These are phyloP conservation scores for Amanita exitialis DNA, from an alignment of 768 basidiomycete species.

Conservation along the genomic window DNA sequence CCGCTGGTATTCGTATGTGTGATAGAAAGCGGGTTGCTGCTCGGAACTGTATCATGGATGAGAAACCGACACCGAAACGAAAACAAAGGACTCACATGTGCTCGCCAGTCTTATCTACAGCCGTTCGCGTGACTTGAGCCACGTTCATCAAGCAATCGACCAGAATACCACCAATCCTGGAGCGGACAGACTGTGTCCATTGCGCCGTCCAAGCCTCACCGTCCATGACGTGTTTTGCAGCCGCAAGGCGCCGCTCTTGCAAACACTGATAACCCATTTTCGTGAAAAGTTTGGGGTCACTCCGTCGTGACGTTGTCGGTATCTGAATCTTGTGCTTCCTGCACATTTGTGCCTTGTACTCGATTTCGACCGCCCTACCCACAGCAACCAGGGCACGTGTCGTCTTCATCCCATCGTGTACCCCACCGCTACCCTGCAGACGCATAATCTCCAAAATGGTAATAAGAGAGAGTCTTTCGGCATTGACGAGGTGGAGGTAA, in stretches of 20 bases:
- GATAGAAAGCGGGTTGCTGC: constrained; percentile 82
- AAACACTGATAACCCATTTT: constrained; percentile 50
- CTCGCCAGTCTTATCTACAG: constrained; percentile 46
- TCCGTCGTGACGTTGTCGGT: constrained; percentile 20
- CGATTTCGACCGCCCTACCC: constrained; percentile 80
- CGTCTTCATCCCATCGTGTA: constrained; percentile 84
- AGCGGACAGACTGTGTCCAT: constrained; percentile 74
- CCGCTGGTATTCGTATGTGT: constrained; percentile 88
- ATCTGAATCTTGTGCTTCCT: constrained; percentile 49
- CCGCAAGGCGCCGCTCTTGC: constrained; percentile 54
- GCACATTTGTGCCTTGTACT: constrained; percentile 82
- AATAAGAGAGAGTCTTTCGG: constrained; percentile 77
- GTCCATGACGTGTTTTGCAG: constrained; percentile 53
- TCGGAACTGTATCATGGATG: constrained; percentile 40
- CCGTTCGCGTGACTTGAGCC: constrained; percentile 62
- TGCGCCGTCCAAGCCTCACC: constrained; percentile 66
- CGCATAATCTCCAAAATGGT: constrained; percentile 88
- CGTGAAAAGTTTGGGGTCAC: constrained; percentile 40
- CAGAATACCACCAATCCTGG: constrained; percentile 74
- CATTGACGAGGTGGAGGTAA: constrained; percentile 65
- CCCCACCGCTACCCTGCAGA: constrained; percentile 63
- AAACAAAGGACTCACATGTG: constrained; percentile 37
- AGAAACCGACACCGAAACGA: constrained; percentile 5
- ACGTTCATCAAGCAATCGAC: constrained; percentile 80
- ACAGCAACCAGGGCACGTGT: constrained; percentile 71